Conservation (phyloP, 2,329 filamentous ascomycete species). For the Macrophomina pseudophaseolina region DNA sequence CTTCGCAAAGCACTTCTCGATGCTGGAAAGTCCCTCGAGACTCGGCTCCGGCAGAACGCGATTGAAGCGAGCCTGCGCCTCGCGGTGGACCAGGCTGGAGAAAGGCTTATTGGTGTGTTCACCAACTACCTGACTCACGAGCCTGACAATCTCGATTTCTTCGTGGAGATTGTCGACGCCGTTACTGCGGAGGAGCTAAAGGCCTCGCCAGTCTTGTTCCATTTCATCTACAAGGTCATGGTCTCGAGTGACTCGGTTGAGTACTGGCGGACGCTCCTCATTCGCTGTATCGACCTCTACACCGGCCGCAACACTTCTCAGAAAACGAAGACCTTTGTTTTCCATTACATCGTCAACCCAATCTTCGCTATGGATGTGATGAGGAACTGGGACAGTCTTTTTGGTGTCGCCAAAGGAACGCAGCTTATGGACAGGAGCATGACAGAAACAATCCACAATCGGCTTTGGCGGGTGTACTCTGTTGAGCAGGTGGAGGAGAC, state of each 20-base stretch:
- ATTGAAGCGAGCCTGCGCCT: conserved; percentile 76
- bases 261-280: conserved; percentile 80
- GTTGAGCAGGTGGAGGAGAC: conserved; percentile 78
- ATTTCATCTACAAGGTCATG: conserved; percentile 84
- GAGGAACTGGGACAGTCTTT: conserved; percentile 69
- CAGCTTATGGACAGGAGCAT: conserved; percentile 84
- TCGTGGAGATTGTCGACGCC: conserved; percentile 83
- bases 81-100: conserved; percentile 84
- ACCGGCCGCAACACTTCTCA: conserved; percentile 78
- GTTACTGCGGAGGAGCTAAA: conserved; percentile 85
- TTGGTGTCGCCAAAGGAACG: conserved; percentile 65
- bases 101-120: conserved; percentile 85
- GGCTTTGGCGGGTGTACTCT: conserved; percentile 74
- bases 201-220: conserved; percentile 72
- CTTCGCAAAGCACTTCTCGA: conserved; percentile 64
- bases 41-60: conserved; percentile 70
- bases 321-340: conserved; percentile 88
- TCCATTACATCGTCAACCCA: conserved; percentile 92
- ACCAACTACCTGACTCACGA: conserved; percentile 78
- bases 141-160: conserved; percentile 76
- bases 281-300: conserved; percentile 88
- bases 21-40: conserved; percentile 79
- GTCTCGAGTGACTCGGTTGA: conserved; percentile 84
- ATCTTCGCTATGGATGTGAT: conserved; percentile 97
- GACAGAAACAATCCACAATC: conserved; percentile 87